Percentiles rank a stretch among this genome's conserved stretches.
Conservation (phyloP, 257 asterid genomes). For the Salvia hispanica region DNA sequence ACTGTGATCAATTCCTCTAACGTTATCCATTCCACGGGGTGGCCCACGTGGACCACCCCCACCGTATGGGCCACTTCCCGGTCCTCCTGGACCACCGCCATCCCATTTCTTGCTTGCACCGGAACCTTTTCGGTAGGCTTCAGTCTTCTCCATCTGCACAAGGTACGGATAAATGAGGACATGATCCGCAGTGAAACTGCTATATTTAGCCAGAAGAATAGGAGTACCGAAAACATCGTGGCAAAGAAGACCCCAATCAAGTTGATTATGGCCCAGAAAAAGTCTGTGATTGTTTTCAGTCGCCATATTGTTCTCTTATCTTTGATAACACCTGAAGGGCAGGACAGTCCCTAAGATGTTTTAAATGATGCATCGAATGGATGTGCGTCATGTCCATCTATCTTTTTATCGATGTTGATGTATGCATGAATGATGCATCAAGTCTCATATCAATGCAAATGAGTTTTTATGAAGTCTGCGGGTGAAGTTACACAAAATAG, state of each 20-base stretch:
- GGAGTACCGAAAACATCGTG: slow-evolving; percentile 90
- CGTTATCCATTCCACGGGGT: slow-evolving; percentile 75
- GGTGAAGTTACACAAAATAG: slow-evolving; percentile 10
- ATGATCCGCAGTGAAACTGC: slow-evolving; percentile 1
- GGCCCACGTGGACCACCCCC: slow-evolving; percentile 88
- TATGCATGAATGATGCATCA: slow-evolving; percentile 5
- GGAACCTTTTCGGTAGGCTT: slow-evolving; percentile 69
- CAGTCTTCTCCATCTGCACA: slow-evolving; percentile 86
- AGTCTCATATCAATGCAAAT: slow-evolving; percentile 3
- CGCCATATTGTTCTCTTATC: slow-evolving; percentile 86
- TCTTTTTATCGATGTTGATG: neutral
- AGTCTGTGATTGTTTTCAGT: slow-evolving; percentile 71
- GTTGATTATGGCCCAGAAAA: slow-evolving; percentile 78
- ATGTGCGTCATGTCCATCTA: neutral
- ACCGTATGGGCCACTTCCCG: slow-evolving; percentile 75
- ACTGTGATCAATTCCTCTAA: slow-evolving; percentile 92
- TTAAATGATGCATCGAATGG: neutral
- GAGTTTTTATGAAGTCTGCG: neutral
- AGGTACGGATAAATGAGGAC: slow-evolving; percentile 10
- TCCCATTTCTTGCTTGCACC: slow-evolving; percentile 93
- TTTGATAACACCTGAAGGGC: slow-evolving; percentile 75
- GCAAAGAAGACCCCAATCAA: slow-evolving; percentile 66
- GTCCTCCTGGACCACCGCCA: slow-evolving; percentile 95
- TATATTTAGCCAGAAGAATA: slow-evolving; percentile 1
- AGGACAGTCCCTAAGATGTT: neutral